Conservation (phyloP, 495 filamentous ascomycete species). For the Penicillium argentinense region DNA sequence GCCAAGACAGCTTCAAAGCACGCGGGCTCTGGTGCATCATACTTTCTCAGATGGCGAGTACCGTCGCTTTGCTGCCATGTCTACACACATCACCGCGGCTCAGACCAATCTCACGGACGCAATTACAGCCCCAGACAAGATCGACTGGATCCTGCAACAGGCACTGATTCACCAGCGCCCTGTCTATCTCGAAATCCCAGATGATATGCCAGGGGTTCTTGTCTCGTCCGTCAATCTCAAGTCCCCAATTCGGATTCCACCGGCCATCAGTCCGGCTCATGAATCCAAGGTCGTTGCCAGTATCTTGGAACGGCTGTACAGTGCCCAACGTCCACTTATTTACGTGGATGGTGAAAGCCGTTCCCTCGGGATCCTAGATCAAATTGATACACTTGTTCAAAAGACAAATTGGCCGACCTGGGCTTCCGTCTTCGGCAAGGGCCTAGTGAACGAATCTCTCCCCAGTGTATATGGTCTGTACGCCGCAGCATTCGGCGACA, state of each 20-base stretch:
- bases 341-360: constrained; percentile 36
- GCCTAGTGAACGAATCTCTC: constrained; percentile 35
- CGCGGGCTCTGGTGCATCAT: constrained; percentile 41
- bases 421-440: constrained; percentile 36
- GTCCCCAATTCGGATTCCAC: constrained; percentile 14
- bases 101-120: constrained; percentile 39
- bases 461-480: constrained; percentile 40
- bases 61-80: constrained; percentile 38
- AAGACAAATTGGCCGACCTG: constrained; percentile 34
- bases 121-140: constrained; percentile 32
- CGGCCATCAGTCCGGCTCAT: constrained; percentile 8
- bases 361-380: constrained; percentile 23
- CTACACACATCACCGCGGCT: constrained; percentile 37
- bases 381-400: constrained; percentile 30
- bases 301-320: constrained; percentile 32
- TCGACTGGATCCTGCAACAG: constrained; percentile 40
- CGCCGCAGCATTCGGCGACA: constrained; percentile 24
- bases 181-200: constrained; percentile 45
- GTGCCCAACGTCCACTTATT: constrained; percentile 35
- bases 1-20: constrained; percentile 27
- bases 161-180: constrained; percentile 40
- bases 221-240: constrained; percentile 27
- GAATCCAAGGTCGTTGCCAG: constrained; percentile 19
- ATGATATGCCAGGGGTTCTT: constrained; percentile 38
- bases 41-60: constrained; percentile 46